phyloP scores from a whole-genome alignment of 2,329 filamentous ascomycete genomes.

The Colletotrichum melonis region DNA sequence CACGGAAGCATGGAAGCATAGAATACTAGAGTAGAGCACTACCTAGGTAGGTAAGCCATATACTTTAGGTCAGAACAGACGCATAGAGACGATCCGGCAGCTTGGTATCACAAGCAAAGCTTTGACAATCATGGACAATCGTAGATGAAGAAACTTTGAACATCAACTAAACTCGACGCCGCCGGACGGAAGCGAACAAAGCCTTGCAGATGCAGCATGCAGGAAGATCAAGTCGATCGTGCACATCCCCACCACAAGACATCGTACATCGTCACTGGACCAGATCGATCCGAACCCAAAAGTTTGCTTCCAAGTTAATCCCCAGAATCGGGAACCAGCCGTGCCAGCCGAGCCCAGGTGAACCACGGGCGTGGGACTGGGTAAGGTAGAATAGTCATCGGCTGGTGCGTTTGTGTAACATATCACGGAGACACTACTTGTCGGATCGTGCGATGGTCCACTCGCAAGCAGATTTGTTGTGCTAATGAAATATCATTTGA shows the following conservation, averaged over 20 bases:
- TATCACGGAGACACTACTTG: too few species aligned
- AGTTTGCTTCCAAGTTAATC: not conserved
- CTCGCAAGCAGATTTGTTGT: not conserved
- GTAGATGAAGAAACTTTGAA: not conserved
- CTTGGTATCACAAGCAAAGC: slow-evolving; percentile 15
- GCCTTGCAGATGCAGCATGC: not conserved
- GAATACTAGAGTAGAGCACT: not conserved
- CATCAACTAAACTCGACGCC: not conserved
- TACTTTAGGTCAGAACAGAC: slow-evolving; percentile 23
- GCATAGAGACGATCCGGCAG: not conserved
- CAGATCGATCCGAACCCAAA: not conserved
- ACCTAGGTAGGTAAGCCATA: not conserved
- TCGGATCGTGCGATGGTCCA: not conserved
- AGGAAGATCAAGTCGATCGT: not conserved
- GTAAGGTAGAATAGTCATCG: not conserved
- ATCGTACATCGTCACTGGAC: not conserved
- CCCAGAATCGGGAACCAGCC: not conserved
- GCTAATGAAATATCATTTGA: not conserved
- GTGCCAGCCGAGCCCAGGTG: not conserved
- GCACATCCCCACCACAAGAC: not conserved
- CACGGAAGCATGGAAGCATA: not conserved
- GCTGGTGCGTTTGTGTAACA: not conserved
- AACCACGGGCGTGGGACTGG: not conserved
- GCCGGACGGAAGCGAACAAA: slow-evolving; percentile 6
- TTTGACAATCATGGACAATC: not conserved